Base-by-base conservation (phyloP, 495 filamentous ascomycete species). In the Annulohypoxylon stygium region DNA sequence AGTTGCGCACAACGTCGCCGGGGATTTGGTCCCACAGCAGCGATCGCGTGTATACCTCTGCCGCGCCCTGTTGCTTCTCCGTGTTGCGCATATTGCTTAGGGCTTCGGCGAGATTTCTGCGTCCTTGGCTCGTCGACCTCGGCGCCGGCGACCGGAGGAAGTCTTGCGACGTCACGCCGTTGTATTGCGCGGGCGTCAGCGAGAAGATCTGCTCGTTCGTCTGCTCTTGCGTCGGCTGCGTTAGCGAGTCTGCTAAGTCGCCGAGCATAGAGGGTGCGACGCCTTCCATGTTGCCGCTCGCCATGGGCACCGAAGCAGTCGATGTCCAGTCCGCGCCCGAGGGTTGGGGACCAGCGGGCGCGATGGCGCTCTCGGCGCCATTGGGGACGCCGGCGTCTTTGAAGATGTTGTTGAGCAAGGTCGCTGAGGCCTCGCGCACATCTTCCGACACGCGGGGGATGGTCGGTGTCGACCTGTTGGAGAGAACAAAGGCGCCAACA, bases 21-120 rank as follows among this genome's bases (percentile, higher is more conserved):
- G 97, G 94, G 69, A 99, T 93, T 78, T 92, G 91, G 76, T 97
- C 94, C 94, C 94, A 98, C 74, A 99, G 90, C 67, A 99, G 87
- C 57, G 93, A 96, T 33, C 95, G 87, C 30, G 93, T 96, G 82
- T 98, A 97, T 47, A 98, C 93, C 75, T 97, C 94, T 33, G 92
- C 91, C 39, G 89, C 93, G 59, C 86, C 87, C 64, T 88, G 84
- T 63, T 89, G 84, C 76, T 92, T 90, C 75, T 84, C 86, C 69
- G 84, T 83, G 78, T 82, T 86, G 69, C 93, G 89, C 90, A 97
- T 93, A 30, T 87, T 90, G 69, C 92, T 91, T 36, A 98, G 86
- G 9, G 93, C 90, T 74, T 97, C 93, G 61, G 93, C 93, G 51
- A 99, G 87, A 74, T 92, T 94, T 69, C 90, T 86, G 59, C 91